Base-by-base conservation (phyloP, 2,329 filamentous ascomycete genomes). In the Aspergillus oerlinghausenensis region DNA sequence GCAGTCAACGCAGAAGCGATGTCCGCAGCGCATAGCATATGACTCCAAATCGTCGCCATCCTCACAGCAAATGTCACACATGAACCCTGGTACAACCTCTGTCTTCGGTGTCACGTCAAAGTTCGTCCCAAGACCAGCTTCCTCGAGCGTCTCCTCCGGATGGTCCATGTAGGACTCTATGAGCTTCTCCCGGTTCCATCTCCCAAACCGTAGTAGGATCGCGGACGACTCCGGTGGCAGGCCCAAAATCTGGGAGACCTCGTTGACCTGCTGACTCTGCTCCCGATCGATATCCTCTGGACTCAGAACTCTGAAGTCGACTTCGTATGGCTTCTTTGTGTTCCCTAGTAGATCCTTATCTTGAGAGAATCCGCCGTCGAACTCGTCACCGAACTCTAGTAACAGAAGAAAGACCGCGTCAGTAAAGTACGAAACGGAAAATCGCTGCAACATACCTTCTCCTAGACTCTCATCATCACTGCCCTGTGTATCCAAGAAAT, bases 161-260 rank as follows among this genome's bases (percentile, higher is more conserved):
- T 84, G 84, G 62, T 99, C 93, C 92, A 99, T 97, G 74, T 97
- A 97, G 62, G 91, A 87, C 69, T 99, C 94, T 56, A 97, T 92
- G 64, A 99, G 74, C 42, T 90, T 87, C 72, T 99, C 94, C 73
- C 96, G 94, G 75, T 97, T 97, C 94, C 94, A 99, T 69, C 92
- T 84, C 65, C 90, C 90, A 74, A 94, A 85, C 49, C 94, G 88
- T 58, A 99, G 80, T 43, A 99, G 80, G 53, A 99, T 97, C 25
- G 92, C 93, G 0, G 90, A 87, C 61, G 94, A 90, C 75, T 97
- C 94, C 66, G 90, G 89, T 17, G 89, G 86, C 70, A 97, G 87
- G 58, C 92, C 90, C 38, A 99, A 82, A 61, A 99, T 93, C 79
- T 88, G 89, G 61, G 94, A 92, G 58, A 97, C 92, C 70, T 97